Evolutionary conservation across 2,329 filamentous ascomycete species (phyloP), one percentile per base, ranked within the genome.

Genomic region (Aspergillus neotritici): DNA sequence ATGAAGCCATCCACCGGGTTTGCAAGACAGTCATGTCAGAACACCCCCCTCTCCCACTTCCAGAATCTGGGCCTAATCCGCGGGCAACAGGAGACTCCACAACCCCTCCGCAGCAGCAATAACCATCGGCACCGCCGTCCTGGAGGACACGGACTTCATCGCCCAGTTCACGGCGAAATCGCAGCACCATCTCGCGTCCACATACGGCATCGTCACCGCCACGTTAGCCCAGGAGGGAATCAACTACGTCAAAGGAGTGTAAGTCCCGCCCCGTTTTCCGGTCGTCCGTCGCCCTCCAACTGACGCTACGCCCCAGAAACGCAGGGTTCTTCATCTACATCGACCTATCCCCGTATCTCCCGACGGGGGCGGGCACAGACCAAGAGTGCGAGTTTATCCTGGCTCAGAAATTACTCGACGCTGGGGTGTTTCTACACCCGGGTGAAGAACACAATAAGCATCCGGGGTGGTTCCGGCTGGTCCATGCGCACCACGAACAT

Each of bases 391-490:
- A 78, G 50, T 72, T 71, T 48, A 62, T 57, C 10, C 54, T 80
- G 10, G 69, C 70, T 0, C 62, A 70, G 49, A 67, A 49, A 36
- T 49, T 80, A 31, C 50, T 68, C n/a, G 59, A 68, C 16, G 62
- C 63, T 0, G 77, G 74, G 2, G 68, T 80, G 2, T 76, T 74
- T 43, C 44, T 80, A 17, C 74, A 76, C 34, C 67, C 72, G 0
- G 67, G 71, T 0, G 69, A 74, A 45, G 70, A 71, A 48, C 60
- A 65, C 37, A 65, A 67, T 0, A 68, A 68, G 14, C 57, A 68
- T 40, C 62, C 69, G 1, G 77, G 78, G 0, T 77, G 72, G 69
- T 80, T 79, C 48, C 61, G 78, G 2, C 36, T 81, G 13, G 72
- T 80, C 0, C 80, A 75, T 44, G 63, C 65, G 2, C 53, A 68